Evolutionary conservation across 225 moss, liverwort and hornwort genomes (phyloP).

Genomic region (Polytrichum formosum): DNA sequence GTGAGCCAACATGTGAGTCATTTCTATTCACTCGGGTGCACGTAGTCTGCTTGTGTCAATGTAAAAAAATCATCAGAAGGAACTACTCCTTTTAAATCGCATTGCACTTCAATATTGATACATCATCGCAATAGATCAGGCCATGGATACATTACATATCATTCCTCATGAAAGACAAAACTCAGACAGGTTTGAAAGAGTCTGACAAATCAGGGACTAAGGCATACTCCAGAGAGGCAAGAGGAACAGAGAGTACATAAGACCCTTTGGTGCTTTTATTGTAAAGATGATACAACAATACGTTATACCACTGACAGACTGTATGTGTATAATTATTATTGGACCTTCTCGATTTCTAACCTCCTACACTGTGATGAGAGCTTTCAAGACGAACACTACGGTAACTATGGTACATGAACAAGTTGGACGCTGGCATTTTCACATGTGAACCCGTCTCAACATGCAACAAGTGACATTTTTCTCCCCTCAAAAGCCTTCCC

Average conservation of each 20-base stretch:
- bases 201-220: too few relatives aligned
- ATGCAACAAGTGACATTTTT: slow-evolving; percentile 18
- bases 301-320: slow-evolving; percentile 20
- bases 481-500: slow-evolving; percentile 19
- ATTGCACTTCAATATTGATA: too few relatives aligned
- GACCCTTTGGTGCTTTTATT: slow-evolving; percentile 42
- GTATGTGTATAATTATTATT: slow-evolving; percentile 20
- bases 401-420: slow-evolving; percentile 21
- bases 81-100: too few relatives aligned
- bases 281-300: slow-evolving; percentile 26
- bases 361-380: slow-evolving; percentile 14
- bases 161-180: too few relatives aligned
- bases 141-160: too few relatives aligned
- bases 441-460: slow-evolving; percentile 19
- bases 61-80: too few relatives aligned
- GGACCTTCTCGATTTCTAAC: slow-evolving; percentile 13
- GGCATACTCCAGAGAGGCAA: not conserved
- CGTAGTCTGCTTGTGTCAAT: too few relatives aligned
- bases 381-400: slow-evolving; percentile 26
- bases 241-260: slow-evolving; percentile 16
- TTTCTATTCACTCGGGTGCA: too few relatives aligned
- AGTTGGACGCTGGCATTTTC: slow-evolving; percentile 18
- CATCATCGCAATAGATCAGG: too few relatives aligned
- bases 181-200: too few relatives aligned
- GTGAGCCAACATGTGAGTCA: too few relatives aligned